Base-by-base conservation (phyloP, 1,284 basidiomycete species). In the Pseudozyma thailandica region DNA sequence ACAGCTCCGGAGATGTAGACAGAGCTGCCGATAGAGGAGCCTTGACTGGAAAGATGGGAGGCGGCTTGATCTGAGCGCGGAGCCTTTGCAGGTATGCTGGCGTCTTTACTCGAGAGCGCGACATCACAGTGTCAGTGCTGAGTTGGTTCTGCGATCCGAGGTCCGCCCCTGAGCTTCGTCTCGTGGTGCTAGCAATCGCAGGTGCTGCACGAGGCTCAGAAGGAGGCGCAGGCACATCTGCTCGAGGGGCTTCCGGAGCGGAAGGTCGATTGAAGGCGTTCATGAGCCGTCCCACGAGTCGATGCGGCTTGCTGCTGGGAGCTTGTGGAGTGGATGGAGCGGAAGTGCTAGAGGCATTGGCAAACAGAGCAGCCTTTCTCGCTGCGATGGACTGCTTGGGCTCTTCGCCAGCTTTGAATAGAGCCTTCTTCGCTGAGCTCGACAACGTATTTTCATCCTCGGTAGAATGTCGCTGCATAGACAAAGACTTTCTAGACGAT, bases 1-100 rank as follows among this genome's bases (percentile, higher is more conserved):
- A 66, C 6, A 74, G 63, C 51, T 74, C 72, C 0, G 72, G 72
- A 2, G 72, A 74, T n/a, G 72, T 53, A 16, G 68, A 68, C 8
- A 74, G 39, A 12, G 72, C 68, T 6, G 63, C 47, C 3, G 63
- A 53, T 18, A 47, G 49, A 1, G 49, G 50, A 5, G 12, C 12
- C 20, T 48, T 38, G 2, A 53, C 26, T 8, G 70, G 70, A 27
- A 72, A 72, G 23, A 47, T 31, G n/a, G 48, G 30, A 27, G 50
- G 39, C 4, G 61, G 57, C 27, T 55, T 66, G 6, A 27, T 28
- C 39, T 48, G 49, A 6, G 28, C 33, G 20, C 41, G 63, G 25
- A 39, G 28, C 38, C 37, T 46, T 15, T 54, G 54, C 12, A 53
- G 47, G 20, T 49, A 50, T n/a, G 62, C 46, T 25, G 44, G 49